Percentiles rank a stretch among this genome's conserved stretches.
Conservation (phyloP, 345 rosid species). For the Brassica carinata region DNA sequence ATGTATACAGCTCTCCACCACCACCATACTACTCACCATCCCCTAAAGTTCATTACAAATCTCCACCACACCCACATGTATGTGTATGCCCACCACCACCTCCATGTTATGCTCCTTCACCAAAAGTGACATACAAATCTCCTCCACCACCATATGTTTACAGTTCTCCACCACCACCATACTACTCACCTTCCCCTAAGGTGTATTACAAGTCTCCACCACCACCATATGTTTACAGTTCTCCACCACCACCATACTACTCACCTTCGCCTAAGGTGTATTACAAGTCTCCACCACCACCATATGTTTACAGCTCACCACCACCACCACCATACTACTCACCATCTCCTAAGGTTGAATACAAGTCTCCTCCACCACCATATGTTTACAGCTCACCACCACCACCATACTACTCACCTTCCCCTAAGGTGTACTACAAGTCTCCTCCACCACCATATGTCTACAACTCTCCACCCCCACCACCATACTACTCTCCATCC, state of each 20-base stretch:
- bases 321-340: background rate
- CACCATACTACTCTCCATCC: conserved; percentile 8
- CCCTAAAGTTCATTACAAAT: background rate
- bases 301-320: background rate
- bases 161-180: conserved; percentile 26
- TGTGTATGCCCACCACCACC: conserved; percentile 12
- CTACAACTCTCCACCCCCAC: conserved; percentile 21
- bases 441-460: conserved; percentile 24
- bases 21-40: conserved; percentile 24
- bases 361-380: conserved; percentile 25
- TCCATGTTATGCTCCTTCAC: conserved; percentile 4
- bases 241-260: conserved; percentile 1
- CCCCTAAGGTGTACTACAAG: background rate
- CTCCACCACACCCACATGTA: conserved; percentile 18
- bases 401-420: background rate
- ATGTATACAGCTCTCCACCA: conserved; percentile 20
- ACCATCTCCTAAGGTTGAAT: background rate
- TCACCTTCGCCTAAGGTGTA: background rate
- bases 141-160: conserved; percentile 24
- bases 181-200: background rate
- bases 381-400: conserved; percentile 23
- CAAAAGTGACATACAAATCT: background rate
- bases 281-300: conserved; percentile 26
- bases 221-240: conserved; percentile 3
- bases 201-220: conserved; percentile 18